Evolutionary conservation across 352 stramenopile species (phyloP).

Genomic region (Plasmopara muralis): DNA sequence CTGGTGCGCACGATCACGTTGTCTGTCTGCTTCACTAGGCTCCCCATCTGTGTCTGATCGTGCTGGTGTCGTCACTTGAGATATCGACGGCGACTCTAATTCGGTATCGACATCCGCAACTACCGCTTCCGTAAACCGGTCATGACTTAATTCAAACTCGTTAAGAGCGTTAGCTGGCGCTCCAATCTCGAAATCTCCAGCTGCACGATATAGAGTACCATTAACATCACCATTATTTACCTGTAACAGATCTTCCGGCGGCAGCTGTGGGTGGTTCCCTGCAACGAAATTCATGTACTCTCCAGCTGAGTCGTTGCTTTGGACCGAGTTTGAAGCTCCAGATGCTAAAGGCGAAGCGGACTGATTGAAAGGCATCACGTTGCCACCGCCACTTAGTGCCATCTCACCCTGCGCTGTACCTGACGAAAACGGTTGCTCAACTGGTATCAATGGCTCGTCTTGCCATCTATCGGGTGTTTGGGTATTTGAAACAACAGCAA

Average conservation of each 20-base stretch:
- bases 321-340: conserved; percentile 15
- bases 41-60: conserved; percentile 64
- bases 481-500: conserved; percentile 6
- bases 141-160: no score
- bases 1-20: conserved; percentile 27
- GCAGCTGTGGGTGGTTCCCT: conserved; percentile 46
- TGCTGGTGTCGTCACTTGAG: conserved; percentile 57
- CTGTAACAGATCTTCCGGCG: conserved; percentile 21
- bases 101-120: conserved; percentile 61
- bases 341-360: conserved; percentile 9
- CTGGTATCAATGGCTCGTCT: conserved; percentile 13
- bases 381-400: conserved; percentile 14
- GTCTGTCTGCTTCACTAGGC: conserved; percentile 12
- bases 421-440: conserved; percentile 13
- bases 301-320: conserved; percentile 15
- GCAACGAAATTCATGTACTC: conserved; percentile 43
- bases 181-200: conserved; percentile 45
- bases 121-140: background rate
- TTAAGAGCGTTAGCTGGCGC: background rate
- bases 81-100: conserved; percentile 46
- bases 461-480: conserved; percentile 20
- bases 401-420: conserved; percentile 12
- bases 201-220: conserved; percentile 52
- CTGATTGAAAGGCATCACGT: conserved; percentile 17
- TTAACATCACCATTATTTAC: no score